Percentiles rank a stretch among this genome's conserved stretches.
phyloP scores from a whole-genome alignment of 768 basidiomycete species.

The Lentinus brumalis region DNA sequence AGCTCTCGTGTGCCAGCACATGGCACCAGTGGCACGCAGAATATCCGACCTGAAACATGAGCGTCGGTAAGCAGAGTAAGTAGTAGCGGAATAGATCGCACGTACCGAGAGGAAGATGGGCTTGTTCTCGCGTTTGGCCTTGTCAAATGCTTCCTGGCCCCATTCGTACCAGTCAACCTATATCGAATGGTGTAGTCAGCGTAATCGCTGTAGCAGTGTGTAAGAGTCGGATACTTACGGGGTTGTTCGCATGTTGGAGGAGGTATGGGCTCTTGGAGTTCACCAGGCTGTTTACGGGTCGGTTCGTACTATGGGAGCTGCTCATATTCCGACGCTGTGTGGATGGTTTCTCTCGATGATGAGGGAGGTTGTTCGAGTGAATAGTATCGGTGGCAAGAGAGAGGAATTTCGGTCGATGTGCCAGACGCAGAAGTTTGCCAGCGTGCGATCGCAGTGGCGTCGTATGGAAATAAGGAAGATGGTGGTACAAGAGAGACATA shows the following conservation, averaged over 20 bases:
- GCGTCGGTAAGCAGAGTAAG: background rate
- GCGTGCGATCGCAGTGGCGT: no score
- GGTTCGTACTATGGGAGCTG: background rate
- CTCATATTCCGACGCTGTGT: background rate
- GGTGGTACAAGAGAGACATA: no score
- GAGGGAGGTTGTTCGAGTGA: background rate
- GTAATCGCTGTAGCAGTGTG: background rate
- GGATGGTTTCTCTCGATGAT: background rate
- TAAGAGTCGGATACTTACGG: conserved; percentile 13
- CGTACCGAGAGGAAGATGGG: conserved; percentile 39
- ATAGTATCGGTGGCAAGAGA: background rate
- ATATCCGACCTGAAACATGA: conserved; percentile 34
- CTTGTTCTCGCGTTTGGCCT: conserved; percentile 28
- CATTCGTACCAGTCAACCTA: conserved; percentile 34
- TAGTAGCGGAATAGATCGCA: background rate
- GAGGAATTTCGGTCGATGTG: no score
- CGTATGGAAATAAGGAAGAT: no score
- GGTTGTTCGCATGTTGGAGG: conserved; percentile 29
- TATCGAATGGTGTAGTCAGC: no score
- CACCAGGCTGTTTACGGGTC: conserved; percentile 19
- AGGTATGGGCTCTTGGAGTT: conserved; percentile 29
- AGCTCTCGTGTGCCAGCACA: conserved; percentile 37
- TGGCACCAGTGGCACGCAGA: conserved; percentile 44
- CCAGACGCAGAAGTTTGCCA: no score
- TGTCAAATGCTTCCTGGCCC: conserved; percentile 30